Conservation (phyloP, 495 filamentous ascomycete species). For the Lineolata rhizophorae region DNA sequence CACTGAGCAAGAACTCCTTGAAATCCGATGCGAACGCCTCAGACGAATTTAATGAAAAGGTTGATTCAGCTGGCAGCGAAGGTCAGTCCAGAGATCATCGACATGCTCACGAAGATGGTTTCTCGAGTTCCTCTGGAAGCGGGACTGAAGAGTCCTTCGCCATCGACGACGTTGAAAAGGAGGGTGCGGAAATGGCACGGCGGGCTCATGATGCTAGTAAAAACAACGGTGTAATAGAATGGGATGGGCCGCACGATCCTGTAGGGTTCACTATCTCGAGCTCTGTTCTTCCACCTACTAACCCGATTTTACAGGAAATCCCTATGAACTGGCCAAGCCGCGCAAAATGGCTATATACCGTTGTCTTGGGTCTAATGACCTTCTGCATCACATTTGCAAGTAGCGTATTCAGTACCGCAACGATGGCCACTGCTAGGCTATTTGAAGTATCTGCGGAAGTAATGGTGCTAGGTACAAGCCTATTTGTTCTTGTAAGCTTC, state of each 20-base stretch:
- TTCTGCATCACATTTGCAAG: slow-evolving; percentile 37
- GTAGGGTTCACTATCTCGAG: neutral
- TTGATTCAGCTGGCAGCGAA: too few relatives aligned
- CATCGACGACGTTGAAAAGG: too few relatives aligned
- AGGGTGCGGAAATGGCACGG: too few relatives aligned
- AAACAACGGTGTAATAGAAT: neutral
- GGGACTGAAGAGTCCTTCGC: too few relatives aligned
- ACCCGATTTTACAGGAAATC: slow-evolving; percentile 4
- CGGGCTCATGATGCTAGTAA: neutral
- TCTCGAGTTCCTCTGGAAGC: too few relatives aligned
- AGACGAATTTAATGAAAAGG: too few relatives aligned
- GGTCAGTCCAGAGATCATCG: too few relatives aligned
- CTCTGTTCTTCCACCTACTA: neutral
- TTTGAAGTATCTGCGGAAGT: slow-evolving; percentile 27
- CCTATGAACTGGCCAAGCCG: slow-evolving; percentile 11
- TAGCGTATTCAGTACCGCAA: slow-evolving; percentile 33
- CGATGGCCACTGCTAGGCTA: slow-evolving; percentile 20
- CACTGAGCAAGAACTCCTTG: too few relatives aligned
- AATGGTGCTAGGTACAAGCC: slow-evolving; percentile 26
- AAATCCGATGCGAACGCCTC: too few relatives aligned
- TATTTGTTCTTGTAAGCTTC: slow-evolving; percentile 26
- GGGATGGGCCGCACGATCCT: neutral
- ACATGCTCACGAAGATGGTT: too few relatives aligned
- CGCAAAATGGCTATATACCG: slow-evolving; percentile 8
- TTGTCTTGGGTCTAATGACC: slow-evolving; percentile 27